Evolutionary conservation across 371 early-diverging fungal species (phyloP).

Genomic region (Rhizopus delemar): DNA sequence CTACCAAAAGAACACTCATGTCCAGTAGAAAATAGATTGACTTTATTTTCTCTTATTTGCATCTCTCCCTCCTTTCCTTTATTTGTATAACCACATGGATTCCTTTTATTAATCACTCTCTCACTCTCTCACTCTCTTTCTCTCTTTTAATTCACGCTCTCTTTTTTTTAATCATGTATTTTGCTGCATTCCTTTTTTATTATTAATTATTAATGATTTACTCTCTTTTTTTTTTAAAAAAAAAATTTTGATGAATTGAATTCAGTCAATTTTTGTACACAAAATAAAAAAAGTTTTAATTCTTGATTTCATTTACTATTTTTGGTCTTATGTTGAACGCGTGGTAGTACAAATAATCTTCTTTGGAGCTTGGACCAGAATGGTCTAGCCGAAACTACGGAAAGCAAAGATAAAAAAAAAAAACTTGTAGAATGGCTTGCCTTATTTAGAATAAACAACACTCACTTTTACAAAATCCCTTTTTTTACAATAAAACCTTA

Average conservation of each 20-base stretch:
- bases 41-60: not conserved
- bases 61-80: conserved; percentile 3
- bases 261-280: not conserved
- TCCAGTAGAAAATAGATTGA: conserved; percentile 6
- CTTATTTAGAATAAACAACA: not conserved
- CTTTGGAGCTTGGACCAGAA: not conserved
- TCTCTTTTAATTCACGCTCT: not conserved
- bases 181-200: not conserved
- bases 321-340: conserved; percentile 1
- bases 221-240: not conserved
- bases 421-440: not conserved
- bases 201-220: not conserved
- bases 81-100: conserved; percentile 26
- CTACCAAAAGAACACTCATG: conserved; percentile 14
- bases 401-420: not conserved
- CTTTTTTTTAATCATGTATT: not conserved
- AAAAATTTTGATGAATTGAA: not conserved
- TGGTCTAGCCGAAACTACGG: not conserved
- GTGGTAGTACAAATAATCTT: not conserved
- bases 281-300: not conserved
- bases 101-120: not conserved
- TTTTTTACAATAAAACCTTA: too few relatives aligned
- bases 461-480: not conserved
- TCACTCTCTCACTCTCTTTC: too few relatives aligned
- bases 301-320: not conserved